Evolutionary conservation across 345 rosid species (phyloP).

Genomic region (Dovyalis caffra): DNA sequence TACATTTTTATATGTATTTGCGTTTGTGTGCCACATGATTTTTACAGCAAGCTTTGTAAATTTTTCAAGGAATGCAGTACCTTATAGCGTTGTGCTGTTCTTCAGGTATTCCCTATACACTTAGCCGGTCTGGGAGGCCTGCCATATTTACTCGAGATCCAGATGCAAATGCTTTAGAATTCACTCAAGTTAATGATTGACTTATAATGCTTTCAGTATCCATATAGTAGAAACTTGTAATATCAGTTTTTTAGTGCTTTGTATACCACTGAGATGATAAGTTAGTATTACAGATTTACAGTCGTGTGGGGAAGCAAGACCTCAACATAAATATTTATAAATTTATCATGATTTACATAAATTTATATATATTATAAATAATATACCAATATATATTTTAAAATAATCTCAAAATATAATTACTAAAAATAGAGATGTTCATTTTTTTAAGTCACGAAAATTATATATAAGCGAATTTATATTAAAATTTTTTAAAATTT

Average conservation of each 20-base stretch:
- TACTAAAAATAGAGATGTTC: no score
- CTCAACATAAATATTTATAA: no score
- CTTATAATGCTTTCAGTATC: not conserved
- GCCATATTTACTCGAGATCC: slow-evolving; percentile 91
- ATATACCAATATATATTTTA: no score
- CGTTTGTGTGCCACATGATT: not conserved
- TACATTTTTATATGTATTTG: not conserved
- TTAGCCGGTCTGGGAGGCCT: slow-evolving; percentile 85
- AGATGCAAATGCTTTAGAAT: slow-evolving; percentile 90
- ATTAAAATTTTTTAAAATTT: no score
- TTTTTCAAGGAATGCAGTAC: not conserved
- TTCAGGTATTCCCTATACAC: slow-evolving; percentile 73
- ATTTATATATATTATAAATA: no score
- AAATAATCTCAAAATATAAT: no score
- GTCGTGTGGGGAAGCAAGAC: no score
- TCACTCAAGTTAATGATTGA: slow-evolving; percentile 60
- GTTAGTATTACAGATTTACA: not conserved
- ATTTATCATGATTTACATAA: no score
- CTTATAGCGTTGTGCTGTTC: slow-evolving; percentile 3
- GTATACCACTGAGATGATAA: not conserved
- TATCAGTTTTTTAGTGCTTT: not conserved
- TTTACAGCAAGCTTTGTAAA: not conserved
- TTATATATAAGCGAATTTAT: no score
- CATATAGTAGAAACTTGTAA: not conserved
- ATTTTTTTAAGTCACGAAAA: no score